Evolutionary conservation across 306 rosid species (phyloP).

Genomic region (Vicia sativa): DNA sequence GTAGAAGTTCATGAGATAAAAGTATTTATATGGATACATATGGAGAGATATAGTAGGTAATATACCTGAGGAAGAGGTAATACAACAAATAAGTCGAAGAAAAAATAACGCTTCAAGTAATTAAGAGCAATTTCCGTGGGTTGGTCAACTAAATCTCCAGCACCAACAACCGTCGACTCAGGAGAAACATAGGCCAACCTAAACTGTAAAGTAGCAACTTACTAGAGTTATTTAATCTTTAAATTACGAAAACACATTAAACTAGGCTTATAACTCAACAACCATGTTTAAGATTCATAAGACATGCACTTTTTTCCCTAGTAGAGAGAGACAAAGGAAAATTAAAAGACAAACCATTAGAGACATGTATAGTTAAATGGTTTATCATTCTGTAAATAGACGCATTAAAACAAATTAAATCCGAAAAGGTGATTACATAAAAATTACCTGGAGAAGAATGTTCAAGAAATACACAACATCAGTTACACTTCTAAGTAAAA

Average conservation of each 20-base stretch:
- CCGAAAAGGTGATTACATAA: too few species aligned
- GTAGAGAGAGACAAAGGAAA: too few species aligned
- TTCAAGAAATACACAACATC: slow-evolving; percentile 69
- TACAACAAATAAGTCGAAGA: too few species aligned
- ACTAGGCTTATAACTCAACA: not conserved
- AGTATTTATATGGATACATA: too few species aligned
- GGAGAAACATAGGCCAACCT: slow-evolving; percentile 90
- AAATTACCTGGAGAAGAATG: slow-evolving; percentile 79
- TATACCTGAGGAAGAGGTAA: too few species aligned
- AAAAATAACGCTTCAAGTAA: slow-evolving; percentile 60
- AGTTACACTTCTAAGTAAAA: slow-evolving; percentile 64
- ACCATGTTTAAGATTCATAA: not conserved
- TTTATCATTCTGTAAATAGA: too few species aligned
- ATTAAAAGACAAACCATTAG: too few species aligned
- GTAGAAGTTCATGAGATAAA: too few species aligned
- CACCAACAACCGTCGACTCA: slow-evolving; percentile 82
- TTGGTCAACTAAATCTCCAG: slow-evolving; percentile 83
- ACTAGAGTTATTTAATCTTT: slow-evolving; percentile 6
- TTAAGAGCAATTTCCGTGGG: slow-evolving; percentile 71
- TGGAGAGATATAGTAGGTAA: slow-evolving; percentile 34
- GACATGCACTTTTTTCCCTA: too few species aligned
- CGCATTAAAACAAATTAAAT: too few species aligned
- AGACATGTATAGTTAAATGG: too few species aligned
- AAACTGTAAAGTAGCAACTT: slow-evolving; percentile 57
- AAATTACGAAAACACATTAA: not conserved